Evolutionary conservation across 306 rosid genomes (phyloP).

Genomic region (Glycine soja): DNA sequence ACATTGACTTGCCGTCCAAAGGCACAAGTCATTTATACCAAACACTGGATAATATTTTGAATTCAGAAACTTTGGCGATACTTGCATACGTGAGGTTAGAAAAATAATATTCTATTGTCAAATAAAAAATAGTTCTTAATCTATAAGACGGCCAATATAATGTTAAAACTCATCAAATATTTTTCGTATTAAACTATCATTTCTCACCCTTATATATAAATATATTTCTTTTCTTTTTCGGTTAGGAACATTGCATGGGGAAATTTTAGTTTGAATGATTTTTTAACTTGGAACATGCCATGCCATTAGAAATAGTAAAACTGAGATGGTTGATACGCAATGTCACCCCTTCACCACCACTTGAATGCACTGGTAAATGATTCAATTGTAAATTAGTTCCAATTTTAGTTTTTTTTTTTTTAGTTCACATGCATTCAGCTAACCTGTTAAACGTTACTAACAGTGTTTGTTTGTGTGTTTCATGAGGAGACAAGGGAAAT

Average conservation of each 20-base stretch:
- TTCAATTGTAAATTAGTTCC: neutral
- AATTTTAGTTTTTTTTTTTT: neutral
- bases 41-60: too few species aligned
- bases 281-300: neutral
- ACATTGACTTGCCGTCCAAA: too few species aligned
- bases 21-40: too few species aligned
- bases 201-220: too few species aligned
- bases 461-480: neutral
- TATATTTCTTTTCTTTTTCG: too few species aligned
- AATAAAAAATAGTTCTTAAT: neutral
- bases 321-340: neutral
- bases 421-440: neutral
- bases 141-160: neutral
- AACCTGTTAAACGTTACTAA: neutral
- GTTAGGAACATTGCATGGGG: neutral
- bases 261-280: neutral
- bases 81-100: too few species aligned
- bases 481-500: neutral
- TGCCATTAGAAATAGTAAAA: conserved; percentile 21
- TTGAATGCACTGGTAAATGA: conserved; percentile 38
- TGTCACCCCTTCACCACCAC: conserved; percentile 30
- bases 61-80: too few species aligned
- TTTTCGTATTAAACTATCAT: too few species aligned
- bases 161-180: neutral
- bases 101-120: too few species aligned